Percentiles rank a stretch among this genome's conserved stretches.
These are phyloP conservation scores for Coemansia sp. DNA, from an alignment of 192 early-diverging fungal species.

Conservation along the genomic window DNA sequence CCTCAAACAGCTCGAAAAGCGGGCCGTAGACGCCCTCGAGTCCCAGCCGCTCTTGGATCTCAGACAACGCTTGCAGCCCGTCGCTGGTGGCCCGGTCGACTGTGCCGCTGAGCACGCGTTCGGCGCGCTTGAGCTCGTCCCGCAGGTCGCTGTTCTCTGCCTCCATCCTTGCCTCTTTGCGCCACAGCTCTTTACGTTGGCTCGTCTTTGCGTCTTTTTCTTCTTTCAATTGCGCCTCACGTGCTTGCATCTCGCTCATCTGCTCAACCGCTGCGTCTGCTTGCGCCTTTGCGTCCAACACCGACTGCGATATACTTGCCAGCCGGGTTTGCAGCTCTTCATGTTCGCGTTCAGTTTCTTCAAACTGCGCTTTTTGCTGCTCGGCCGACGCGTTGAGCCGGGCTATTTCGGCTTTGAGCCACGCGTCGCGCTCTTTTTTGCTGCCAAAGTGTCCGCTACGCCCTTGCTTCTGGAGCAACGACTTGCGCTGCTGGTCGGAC, in stretches of 20 bases:
- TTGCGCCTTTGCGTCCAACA: conserved; percentile 24
- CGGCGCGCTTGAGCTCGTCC: conserved; percentile 73
- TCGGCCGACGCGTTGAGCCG: conserved; percentile 56
- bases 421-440: conserved; percentile 75
- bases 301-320: conserved; percentile 18
- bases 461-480: conserved; percentile 83
- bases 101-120: conserved; percentile 68
- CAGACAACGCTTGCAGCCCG: conserved; percentile 72
- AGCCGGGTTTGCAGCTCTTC: conserved; percentile 25
- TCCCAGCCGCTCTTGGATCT: conserved; percentile 66
- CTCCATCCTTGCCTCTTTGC: conserved; percentile 76
- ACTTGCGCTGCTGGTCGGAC: conserved; percentile 68
- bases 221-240: conserved; percentile 40
- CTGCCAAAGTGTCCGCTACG: conserved; percentile 74
- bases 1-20: conserved; percentile 88
- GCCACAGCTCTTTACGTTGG: conserved; percentile 77
- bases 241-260: conserved; percentile 39
- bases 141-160: conserved; percentile 64
- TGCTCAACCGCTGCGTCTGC: conserved; percentile 26
- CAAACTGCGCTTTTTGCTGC: conserved; percentile 58
- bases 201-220: conserved; percentile 39
- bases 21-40: conserved; percentile 83
- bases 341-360: conserved; percentile 39
- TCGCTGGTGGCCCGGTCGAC: conserved; percentile 80
- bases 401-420: conserved; percentile 69